A percentile compares a stretch with the other conserved stretches of the same genome.
These are phyloP conservation scores for Ophiostoma himal-ulmi DNA, from an alignment of 2,329 filamentous ascomycete species.

Conservation along the genomic window DNA sequence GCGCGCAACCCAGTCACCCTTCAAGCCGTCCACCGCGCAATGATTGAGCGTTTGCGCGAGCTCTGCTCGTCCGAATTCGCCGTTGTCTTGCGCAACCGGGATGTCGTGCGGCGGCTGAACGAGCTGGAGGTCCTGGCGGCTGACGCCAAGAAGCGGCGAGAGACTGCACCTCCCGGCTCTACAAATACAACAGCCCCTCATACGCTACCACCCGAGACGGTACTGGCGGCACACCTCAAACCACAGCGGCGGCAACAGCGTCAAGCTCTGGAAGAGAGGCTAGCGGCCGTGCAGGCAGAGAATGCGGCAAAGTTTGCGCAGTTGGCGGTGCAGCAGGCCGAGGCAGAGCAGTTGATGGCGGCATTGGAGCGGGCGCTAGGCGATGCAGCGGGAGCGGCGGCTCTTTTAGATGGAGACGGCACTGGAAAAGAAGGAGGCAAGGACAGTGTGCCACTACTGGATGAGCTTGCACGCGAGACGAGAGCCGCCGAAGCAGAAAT, in stretches of 20 bases:
- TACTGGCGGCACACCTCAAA: slow-evolving; percentile 51
- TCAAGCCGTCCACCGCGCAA: slow-evolving; percentile 50
- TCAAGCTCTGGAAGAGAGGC: slow-evolving; percentile 50
- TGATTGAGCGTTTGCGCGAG: slow-evolving; percentile 50
- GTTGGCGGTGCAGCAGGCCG: slow-evolving; percentile 48
- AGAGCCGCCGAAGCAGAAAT: slow-evolving; percentile 42
- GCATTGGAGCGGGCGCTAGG: slow-evolving; percentile 47
- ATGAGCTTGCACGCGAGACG: slow-evolving; percentile 47
- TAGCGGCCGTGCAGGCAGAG: slow-evolving; percentile 52
- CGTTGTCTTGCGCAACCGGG: slow-evolving; percentile 45
- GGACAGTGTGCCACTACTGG: slow-evolving; percentile 33
- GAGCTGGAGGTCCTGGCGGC: slow-evolving; percentile 51
- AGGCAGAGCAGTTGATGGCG: slow-evolving; percentile 47
- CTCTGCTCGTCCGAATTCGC: slow-evolving; percentile 56
- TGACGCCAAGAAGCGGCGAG: slow-evolving; percentile 42
- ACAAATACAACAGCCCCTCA: slow-evolving; percentile 37
- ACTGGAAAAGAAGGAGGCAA: background rate
- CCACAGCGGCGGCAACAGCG: slow-evolving; percentile 50
- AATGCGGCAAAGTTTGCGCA: slow-evolving; percentile 51
- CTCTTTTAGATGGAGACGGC: slow-evolving; percentile 36
- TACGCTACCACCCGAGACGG: slow-evolving; percentile 46
- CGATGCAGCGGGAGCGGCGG: slow-evolving; percentile 51
- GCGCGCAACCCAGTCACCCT: slow-evolving; percentile 46
- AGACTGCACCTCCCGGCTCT: slow-evolving; percentile 29
- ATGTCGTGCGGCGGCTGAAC: slow-evolving; percentile 54